These are phyloP conservation scores for Avena sativa DNA, from an alignment of 176 grass and related monocot species.

Conservation along the genomic window DNA sequence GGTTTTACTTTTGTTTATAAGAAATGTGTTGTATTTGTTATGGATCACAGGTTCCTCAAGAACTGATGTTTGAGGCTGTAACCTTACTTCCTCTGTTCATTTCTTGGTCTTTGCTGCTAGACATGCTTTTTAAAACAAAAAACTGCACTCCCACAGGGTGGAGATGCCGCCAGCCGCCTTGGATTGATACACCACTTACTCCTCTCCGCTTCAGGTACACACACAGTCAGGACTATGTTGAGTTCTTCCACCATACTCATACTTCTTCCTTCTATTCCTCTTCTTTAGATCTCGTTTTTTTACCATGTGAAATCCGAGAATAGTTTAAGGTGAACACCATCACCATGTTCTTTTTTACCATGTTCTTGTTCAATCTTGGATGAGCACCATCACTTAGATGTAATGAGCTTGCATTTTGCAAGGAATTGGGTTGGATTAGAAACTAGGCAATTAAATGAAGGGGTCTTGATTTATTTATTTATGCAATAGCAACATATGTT, in stretches of 20 bases:
- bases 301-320: background rate
- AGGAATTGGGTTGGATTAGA: background rate
- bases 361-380: background rate
- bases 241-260: background rate
- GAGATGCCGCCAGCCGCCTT: too few species aligned
- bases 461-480: too few species aligned
- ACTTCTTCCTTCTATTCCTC: background rate
- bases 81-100: background rate
- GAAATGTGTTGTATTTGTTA: too few species aligned
- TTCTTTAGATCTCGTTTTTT: background rate
- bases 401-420: background rate
- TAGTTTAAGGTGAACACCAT: background rate
- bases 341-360: too few species aligned
- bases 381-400: background rate
- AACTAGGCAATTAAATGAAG: too few species aligned
- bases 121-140: slow-evolving; percentile 40
- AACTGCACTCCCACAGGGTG: background rate
- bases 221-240: too few species aligned
- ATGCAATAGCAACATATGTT: too few species aligned
- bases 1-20: too few species aligned
- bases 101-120: slow-evolving; percentile 20
- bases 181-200: too few species aligned
- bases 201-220: too few species aligned
- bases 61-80: slow-evolving; percentile 34
- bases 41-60: too few species aligned